Base-by-base conservation (phyloP, 2,329 filamentous ascomycete genomes). In the Ascosphaera apis region DNA sequence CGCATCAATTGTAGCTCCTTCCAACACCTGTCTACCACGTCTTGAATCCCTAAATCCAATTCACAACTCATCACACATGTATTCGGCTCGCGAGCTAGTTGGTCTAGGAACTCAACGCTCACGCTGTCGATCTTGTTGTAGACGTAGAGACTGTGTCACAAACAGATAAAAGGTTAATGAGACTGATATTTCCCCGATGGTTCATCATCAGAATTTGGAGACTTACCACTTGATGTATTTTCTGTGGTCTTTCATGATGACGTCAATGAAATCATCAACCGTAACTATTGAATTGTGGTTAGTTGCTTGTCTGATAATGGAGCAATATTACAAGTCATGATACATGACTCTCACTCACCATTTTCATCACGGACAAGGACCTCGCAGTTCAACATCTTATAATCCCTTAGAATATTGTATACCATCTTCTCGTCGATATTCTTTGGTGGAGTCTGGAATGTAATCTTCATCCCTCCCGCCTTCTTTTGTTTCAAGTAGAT, bases 101-200 rank as follows among this genome's bases (percentile, higher is more conserved):
- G 73, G 62, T 98, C 80, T 34, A 98, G 69, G 57, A 91, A 91
- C 53, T 93, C 83, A 44, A 98, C 69, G 31, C 78, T 86, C 41
- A 98, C 80, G 53, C 72, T 76, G 61, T 98, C 88, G 60, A 98
- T 91, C 62, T 98, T 98, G 76, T 98, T 98, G 72, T 98, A 98
- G 21, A 95, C 86, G 59, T 98, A 98, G 21, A 98, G 67, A 51
- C 81, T 65, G 17, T 8, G 1, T 16, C n/a, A 25, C n/a, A 25
- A 15, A 15, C 12, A 21, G 30, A 15, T 37, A 19, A 38, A 25
- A 9, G 28, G n/a, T 1, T 15, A 25, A 4, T 15, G 27, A 19
- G 36, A 37, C 25, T 28, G 30, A 35, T 37, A 28, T 5, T 3
- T 11, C 11, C 15, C 11, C 23, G 15, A 6, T 6, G 15, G 30